These are phyloP conservation scores for Aquilaria agallochum DNA, from an alignment of 441 rosid genomes.

Conservation along the genomic window DNA sequence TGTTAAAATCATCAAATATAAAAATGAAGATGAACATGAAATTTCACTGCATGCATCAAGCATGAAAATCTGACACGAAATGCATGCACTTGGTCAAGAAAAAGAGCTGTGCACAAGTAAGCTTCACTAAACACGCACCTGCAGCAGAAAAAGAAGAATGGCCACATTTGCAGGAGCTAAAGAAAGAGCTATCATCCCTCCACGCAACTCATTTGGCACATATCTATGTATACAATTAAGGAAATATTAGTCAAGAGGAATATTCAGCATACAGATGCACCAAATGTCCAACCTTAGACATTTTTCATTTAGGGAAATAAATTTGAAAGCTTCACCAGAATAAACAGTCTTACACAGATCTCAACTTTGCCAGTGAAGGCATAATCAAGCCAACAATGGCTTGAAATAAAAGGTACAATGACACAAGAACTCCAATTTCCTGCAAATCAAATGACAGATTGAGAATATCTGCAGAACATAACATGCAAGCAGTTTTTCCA, in stretches of 20 bases:
- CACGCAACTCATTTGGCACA: constrained; percentile 91
- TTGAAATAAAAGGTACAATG: constrained; percentile 77
- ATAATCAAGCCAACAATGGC: constrained; percentile 60
- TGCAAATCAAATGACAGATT: constrained; percentile 31
- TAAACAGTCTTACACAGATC: constrained; percentile 54
- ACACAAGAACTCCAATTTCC: constrained; percentile 77
- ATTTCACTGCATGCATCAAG: neutral
- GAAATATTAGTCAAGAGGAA: constrained; percentile 10
- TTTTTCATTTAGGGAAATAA: neutral
- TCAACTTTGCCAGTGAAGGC: constrained; percentile 91
- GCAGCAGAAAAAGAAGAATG: constrained; percentile 52
- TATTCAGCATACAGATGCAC: neutral
- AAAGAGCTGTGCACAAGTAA: neutral
- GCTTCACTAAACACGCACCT: constrained; percentile 30
- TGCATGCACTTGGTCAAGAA: no score
- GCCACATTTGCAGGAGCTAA: constrained; percentile 83
- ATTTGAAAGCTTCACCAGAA: constrained; percentile 5
- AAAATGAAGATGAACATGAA: no score
- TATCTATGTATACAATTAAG: constrained; percentile 41
- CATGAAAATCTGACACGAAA: no score
- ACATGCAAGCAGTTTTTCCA: neutral
- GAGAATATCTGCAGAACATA: constrained; percentile 9
- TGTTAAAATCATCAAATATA: no score
- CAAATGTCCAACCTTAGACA: constrained; percentile 8
- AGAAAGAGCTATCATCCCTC: constrained; percentile 93